Percentiles rank a stretch among this genome's conserved stretches.
phyloP scores from a whole-genome alignment of 164 flowering plant genomes.

The Echeveria elegans region DNA sequence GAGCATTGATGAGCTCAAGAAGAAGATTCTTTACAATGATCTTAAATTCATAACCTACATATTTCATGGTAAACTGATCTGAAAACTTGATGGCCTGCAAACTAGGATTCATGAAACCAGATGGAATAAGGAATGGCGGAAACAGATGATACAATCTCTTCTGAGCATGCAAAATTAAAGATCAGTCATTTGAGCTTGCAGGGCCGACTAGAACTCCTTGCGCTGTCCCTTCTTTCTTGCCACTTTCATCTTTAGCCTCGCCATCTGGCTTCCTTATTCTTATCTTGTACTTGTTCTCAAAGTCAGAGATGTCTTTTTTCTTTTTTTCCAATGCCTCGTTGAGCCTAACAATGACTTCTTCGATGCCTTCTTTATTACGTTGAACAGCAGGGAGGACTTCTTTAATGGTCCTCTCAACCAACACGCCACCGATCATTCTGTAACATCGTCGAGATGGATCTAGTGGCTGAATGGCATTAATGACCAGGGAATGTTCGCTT shows the following conservation, averaged over 20 bases:
- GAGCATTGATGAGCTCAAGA: not conserved
- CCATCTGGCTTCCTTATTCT: constrained; percentile 54
- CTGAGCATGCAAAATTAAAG: not conserved
- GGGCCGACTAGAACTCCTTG: constrained; percentile 94
- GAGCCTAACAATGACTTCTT: constrained; percentile 73
- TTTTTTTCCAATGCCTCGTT: constrained; percentile 77
- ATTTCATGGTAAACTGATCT: not conserved
- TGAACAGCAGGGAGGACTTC: constrained; percentile 92
- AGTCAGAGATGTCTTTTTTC: constrained; percentile 66
- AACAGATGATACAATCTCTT: not conserved
- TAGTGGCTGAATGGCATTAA: constrained; percentile 69
- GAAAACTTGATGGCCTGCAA: not conserved
- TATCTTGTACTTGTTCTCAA: constrained; percentile 76
- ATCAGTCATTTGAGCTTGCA: constrained; percentile 40
- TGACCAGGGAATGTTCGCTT: constrained; percentile 83
- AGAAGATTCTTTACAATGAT: not conserved
- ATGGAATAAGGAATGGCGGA: not conserved
- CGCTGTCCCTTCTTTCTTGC: constrained; percentile 61
- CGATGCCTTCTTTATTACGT: constrained; percentile 80
- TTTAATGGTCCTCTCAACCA: constrained; percentile 85
- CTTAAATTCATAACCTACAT: not conserved
- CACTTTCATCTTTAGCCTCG: constrained; percentile 48
- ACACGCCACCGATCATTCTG: constrained; percentile 92
- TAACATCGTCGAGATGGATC: constrained; percentile 83
- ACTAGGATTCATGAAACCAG: not conserved